Evolutionary conservation across 345 rosid genomes (phyloP), one percentile per base, ranked within the genome.

Genomic region (Bretschneidera sinensis): DNA sequence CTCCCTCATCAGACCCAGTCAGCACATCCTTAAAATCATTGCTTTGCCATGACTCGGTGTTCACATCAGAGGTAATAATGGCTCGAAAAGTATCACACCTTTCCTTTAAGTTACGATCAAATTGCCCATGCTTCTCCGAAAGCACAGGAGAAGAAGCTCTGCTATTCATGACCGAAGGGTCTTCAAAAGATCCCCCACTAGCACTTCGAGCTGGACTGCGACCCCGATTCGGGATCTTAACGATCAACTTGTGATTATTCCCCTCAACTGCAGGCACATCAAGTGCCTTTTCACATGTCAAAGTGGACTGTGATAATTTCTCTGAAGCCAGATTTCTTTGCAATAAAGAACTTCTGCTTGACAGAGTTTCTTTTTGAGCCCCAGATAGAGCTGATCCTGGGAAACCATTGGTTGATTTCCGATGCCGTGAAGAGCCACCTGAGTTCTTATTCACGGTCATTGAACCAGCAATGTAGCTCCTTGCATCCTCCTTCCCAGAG

Each of bases 151-250:
- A 86, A 52, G 88, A 70, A 43, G 81, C 81, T 60, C 79, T 68
- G 76, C 89, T 89, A 66, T 68, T 77, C 68, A 61, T 73, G 16
- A 74, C 74, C 0, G 82, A 67, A 55, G 66, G 74, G 52, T 85
- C 97, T 61, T 92, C 98, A 43, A 78, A 34, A 1, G 95, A 81
- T 25, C 88, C 88, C 64, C 85, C 95, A 81, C 80, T 77, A 25
- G 70, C 79, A 75, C 79, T 75, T 63, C 75, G 85, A 10, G 81
- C 83, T 18, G 96, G 96, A 70, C 96, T 88, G 48, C 83, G 82
- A 51, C 85, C 91, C 53, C 81, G 79, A 63, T 78, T 89, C 20
- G 96, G 78, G 39, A 90, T 73, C 79, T 83, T 94, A 45, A 90
- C 95, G 50, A 85, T 81, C 63, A 94, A 57, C 43, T 79, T 86